Evolutionary conservation across 2,329 filamentous ascomycete genomes (phyloP), one percentile per base, ranked within the genome.

Genomic region (Corinectria fuckeliana): DNA sequence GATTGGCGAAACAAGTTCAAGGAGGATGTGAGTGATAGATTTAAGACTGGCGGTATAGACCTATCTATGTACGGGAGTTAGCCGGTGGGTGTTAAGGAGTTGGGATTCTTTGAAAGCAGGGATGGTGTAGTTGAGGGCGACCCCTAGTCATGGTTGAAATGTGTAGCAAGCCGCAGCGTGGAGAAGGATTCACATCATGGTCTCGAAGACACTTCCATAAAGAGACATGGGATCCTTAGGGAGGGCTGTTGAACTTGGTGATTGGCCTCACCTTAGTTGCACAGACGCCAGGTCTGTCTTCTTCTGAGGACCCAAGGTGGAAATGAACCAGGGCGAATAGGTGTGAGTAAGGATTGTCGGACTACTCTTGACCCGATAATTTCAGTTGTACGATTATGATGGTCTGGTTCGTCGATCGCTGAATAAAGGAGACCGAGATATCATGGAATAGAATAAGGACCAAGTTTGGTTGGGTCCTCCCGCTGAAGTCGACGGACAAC

Each of bases 401-500:
- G 25, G 9, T 20, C 23, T 45, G 42, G 25, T 28, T 20, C 25
- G 42, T n/a, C 20, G 45, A 28, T 5, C 8, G 34, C 36, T 42
- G 49, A 21, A 41, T n/a, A n/a, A 28, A 18, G 49, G n/a, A 42
- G 21, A 5, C 11, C 18, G 36, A 49, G 11, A 42, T 20, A 41
- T 16, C 38, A 39, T 41, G 34, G 20, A 44, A 20, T 20, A 32
- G 50, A 34, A 30, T 36, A 11, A 30, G 38, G 34, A 50, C 30
- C 21, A 50, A 39, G 48, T 41, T 36, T 21, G 30, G 34, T 20
- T 50, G 47, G 47, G 13, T 38, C 47, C 30, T 38, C 20, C 16
- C n/a, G n/a, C 28, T 50, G 47, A 36, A 13, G 49, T 36, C 18
- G 45, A 44, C 47, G 48, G 45, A 44, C 52, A 42, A 56, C 39